Percentiles rank a stretch among this genome's conserved stretches.
These are phyloP conservation scores for Termitomyces sp. DNA, from an alignment of 768 basidiomycete genomes.

Conservation along the genomic window DNA sequence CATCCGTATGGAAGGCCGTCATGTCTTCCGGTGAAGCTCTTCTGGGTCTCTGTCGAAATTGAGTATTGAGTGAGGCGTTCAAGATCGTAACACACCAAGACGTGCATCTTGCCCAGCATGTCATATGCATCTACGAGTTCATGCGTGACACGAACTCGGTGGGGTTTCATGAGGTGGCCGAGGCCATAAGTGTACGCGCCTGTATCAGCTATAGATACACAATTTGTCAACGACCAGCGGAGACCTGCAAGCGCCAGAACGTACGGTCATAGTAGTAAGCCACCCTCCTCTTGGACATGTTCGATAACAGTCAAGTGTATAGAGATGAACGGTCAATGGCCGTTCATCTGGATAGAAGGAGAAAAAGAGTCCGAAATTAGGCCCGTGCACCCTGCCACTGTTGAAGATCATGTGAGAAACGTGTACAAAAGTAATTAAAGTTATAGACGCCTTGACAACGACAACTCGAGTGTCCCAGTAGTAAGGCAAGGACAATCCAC, in stretches of 20 bases:
- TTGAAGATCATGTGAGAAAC: slow-evolving; percentile 17
- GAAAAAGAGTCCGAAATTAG: slow-evolving; percentile 12
- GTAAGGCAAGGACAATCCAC: neutral
- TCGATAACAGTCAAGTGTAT: slow-evolving; percentile 5
- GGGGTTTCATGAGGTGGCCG: slow-evolving; percentile 95
- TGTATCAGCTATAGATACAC: slow-evolving; percentile 52
- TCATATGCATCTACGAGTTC: slow-evolving; percentile 88
- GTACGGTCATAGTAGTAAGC: slow-evolving; percentile 79
- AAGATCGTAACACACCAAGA: slow-evolving; percentile 56
- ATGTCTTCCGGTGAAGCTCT: slow-evolving; percentile 72
- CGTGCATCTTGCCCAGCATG: slow-evolving; percentile 92
- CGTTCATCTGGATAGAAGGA: slow-evolving; percentile 9
- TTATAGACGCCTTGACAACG: neutral
- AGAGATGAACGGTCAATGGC: slow-evolving; percentile 5
- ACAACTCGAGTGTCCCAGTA: neutral
- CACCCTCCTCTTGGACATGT: slow-evolving; percentile 71
- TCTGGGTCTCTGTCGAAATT: slow-evolving; percentile 55
- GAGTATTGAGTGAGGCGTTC: neutral
- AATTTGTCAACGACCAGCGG: slow-evolving; percentile 1
- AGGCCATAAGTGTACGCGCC: slow-evolving; percentile 77
- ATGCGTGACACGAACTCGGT: slow-evolving; percentile 91
- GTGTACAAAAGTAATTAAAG: neutral
- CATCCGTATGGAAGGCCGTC: slow-evolving; percentile 97
- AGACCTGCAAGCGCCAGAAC: slow-evolving; percentile 16
- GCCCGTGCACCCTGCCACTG: slow-evolving; percentile 12